Base-by-base conservation (phyloP, 805 yeast species). In the Kazachstania martiniae region DNA sequence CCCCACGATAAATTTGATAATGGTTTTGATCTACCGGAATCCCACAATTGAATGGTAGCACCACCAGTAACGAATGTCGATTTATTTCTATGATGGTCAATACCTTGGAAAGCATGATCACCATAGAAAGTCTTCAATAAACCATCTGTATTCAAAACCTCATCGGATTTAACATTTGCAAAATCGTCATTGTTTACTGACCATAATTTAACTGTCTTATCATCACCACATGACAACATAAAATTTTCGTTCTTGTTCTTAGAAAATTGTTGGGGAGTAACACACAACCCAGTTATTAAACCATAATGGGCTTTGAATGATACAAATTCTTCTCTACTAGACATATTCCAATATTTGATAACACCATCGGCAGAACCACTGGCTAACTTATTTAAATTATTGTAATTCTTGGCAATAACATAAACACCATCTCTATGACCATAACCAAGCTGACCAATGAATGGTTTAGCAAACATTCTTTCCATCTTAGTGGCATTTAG, bases 381-480 rank as follows among this genome's bases (percentile, higher is more conserved):
- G 3, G 96, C 96, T 18, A 89, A 59, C 49, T 76, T 77, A 47
- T 75, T 81, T 31, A 86, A 66, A 28, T 71, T 63, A 27, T 68
- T 59, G 51, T 74, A 74, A 57, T 87, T 81, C 56, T 79, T 81
- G 5, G 95, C 94, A 29, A 91, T 70, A 12, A 77, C 64, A 57
- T 91, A 89, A 10, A 91, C 85, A 37, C 96, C 97, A 53, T 91
- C 98, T 36, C 89, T 65, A 52, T 93, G 98, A 7, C 98, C 98
- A 39, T 73, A 70, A 3, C 99, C 99, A 23, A 91, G 61, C 53
- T 91, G 97, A 1, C 94, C 95, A 14, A 93, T 68, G 58, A 91
- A 91, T 3, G 99, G 99, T 51, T 87, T 87, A 0, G 99, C 97
- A 69, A 91, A 91, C 82, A 91, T 79, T 44, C 96, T 70, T 53